These are phyloP conservation scores for Boletus holoroseus DNA, from an alignment of 1,284 basidiomycete genomes.

Conservation along the genomic window DNA sequence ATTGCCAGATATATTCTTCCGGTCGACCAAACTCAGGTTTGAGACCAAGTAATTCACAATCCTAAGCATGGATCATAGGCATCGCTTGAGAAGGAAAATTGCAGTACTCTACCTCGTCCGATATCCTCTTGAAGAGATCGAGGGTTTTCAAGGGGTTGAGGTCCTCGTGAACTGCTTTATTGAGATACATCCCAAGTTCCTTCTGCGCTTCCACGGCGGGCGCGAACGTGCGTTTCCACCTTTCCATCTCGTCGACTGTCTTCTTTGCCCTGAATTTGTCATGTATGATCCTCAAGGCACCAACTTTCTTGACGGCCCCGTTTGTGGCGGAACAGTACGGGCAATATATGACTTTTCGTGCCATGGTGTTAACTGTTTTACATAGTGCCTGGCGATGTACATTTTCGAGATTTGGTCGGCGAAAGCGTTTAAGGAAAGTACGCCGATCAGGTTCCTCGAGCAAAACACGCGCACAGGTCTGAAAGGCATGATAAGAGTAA, in stretches of 20 bases:
- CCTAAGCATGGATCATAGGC: conserved; percentile 41
- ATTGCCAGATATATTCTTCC: conserved; percentile 99
- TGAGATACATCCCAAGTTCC: conserved; percentile 80
- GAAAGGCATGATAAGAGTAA: conserved; percentile 5
- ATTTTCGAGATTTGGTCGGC: conserved; percentile 88
- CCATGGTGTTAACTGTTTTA: conserved; percentile 85
- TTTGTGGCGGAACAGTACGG: conserved; percentile 92
- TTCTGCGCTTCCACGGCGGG: conserved; percentile 84
- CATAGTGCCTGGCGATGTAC: conserved; percentile 82
- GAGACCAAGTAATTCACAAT: conserved; percentile 92
- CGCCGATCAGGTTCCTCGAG: conserved; percentile 86
- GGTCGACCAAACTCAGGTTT: conserved; percentile 88
- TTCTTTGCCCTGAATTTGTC: conserved; percentile 98
- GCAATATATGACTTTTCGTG: conserved; percentile 90
- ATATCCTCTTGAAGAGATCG: conserved; percentile 90
- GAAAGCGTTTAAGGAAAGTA: conserved; percentile 82
- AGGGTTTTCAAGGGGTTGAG: conserved; percentile 92
- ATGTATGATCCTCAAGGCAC: conserved; percentile 92
- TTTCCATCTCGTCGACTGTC: conserved; percentile 82
- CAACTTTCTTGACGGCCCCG: conserved; percentile 95
- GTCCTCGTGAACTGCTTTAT: conserved; percentile 89
- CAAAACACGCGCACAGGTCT: conserved; percentile 95
- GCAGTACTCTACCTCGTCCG: conserved; percentile 65
- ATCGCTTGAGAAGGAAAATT: neutral
- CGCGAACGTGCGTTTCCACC: conserved; percentile 82